Conservation (phyloP, 2,329 filamentous ascomycete species). For the Phialophora expanda region DNA sequence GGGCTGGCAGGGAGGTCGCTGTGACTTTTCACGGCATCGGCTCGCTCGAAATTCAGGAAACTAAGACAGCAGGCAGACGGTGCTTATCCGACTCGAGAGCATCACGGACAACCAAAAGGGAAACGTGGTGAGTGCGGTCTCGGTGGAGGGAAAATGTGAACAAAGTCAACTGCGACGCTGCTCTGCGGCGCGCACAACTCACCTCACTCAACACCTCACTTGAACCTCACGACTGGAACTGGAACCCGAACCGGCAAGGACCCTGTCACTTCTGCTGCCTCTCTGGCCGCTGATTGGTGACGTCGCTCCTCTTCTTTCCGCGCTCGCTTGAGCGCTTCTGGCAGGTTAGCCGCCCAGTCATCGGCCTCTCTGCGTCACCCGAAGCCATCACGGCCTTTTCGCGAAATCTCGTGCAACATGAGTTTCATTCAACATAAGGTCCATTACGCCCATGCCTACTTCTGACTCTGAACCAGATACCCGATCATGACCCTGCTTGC, state of each 20-base stretch:
- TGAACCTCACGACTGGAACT: background rate
- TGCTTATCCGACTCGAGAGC: background rate
- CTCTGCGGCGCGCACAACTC: conserved; percentile 1
- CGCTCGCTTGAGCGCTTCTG: background rate
- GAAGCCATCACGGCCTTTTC: background rate
- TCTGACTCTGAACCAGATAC: background rate
- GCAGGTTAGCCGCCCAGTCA: background rate
- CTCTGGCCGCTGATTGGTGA: background rate
- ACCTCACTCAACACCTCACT: conserved; percentile 5
- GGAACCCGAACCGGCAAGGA: background rate
- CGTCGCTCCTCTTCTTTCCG: background rate
- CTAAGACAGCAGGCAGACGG: background rate
- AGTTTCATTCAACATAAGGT: conserved; percentile 4
- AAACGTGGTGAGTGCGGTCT: background rate
- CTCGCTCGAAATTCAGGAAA: background rate
- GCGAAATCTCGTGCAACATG: conserved; percentile 1
- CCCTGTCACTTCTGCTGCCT: background rate
- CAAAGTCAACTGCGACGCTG: background rate
- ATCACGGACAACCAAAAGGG: conserved; percentile 6
- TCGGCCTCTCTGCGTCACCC: background rate
- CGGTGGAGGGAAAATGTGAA: conserved; percentile 14
- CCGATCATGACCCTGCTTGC: conserved; percentile 3
- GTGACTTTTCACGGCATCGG: conserved; percentile 16
- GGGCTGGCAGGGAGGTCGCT: conserved; percentile 10
- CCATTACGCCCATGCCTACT: conserved; percentile 8